Base-by-base conservation (phyloP, 2,329 filamentous ascomycete species). In the Cytospora schulzeri region DNA sequence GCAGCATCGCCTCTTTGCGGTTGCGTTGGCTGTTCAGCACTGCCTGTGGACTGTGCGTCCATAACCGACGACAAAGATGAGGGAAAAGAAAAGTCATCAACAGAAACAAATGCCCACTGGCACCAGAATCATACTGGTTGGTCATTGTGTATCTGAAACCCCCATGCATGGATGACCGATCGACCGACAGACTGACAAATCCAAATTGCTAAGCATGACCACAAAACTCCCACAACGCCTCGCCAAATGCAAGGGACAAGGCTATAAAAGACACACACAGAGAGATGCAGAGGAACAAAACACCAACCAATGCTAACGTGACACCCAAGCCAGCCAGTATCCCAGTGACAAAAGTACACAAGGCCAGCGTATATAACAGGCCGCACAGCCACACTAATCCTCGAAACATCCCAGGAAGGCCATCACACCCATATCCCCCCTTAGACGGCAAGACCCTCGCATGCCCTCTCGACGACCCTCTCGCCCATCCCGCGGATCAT, bases 401-500 rank as follows among this genome's bases (percentile, higher is more conserved):
- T 24, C 33, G 11, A 17, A 17, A 9, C 22, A 15, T 28, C 26
- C 51, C 7, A 19, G 17, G 8, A 4, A 6, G 8, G 7, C 19
- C 19, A 17, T 50, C 41, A 14, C 41, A 29, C 60, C n/a, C n/a
- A 62, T 17, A 28, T 54, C 9, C 38, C 29, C 22, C 41, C 6
- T 31, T 50, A 45, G n/a, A 28, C 38, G 2, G 48, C 38, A 33
- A 85, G 70, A 2, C 83, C 83, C 33, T 82, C 81, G 66, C 81
- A 84, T 1, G 85, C 85, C 68, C 81, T 79, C 72, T 88, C 85
- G 1, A 88, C 80, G 2, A 82, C 81, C 54, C 81, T 78, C 15
- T 80, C 82, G 1, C 85, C 85, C 75, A 88, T 80, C 7, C 86
- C 85, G 2, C 85, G 85, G 15, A 88, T 75, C 9, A 77, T 75